Evolutionary conservation across 177 flowering plant species (phyloP).

Genomic region (Tripterygium wilfordii): DNA sequence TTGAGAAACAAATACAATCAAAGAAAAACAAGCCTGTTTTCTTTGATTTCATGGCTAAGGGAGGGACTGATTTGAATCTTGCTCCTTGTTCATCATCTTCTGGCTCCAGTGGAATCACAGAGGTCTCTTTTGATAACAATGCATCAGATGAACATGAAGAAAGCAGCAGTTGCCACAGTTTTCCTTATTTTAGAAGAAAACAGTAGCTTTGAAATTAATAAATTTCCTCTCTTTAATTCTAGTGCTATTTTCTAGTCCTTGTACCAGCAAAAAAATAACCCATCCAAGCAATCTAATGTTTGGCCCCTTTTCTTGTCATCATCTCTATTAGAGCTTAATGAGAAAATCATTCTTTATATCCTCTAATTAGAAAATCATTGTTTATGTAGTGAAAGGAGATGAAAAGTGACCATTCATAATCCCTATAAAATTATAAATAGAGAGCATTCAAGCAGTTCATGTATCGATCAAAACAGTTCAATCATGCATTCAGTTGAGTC

Average conservation of each 20-base stretch:
- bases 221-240: neutral
- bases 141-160: constrained; percentile 56
- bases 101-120: constrained; percentile 75
- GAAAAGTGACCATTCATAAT: too few species aligned
- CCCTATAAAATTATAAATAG: too few species aligned
- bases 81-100: constrained; percentile 48
- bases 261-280: constrained; percentile 9
- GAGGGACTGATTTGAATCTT: constrained; percentile 26
- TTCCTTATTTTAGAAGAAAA: constrained; percentile 30
- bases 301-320: constrained; percentile 1
- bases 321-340: too few species aligned
- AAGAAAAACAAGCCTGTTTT: constrained; percentile 28
- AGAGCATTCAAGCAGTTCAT: too few species aligned
- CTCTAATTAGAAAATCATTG: too few species aligned
- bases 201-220: constrained; percentile 14
- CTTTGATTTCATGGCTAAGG: constrained; percentile 60
- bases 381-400: too few species aligned
- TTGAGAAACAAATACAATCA: neutral
- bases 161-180: constrained; percentile 47
- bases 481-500: too few species aligned
- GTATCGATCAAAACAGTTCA: too few species aligned
- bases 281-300: constrained; percentile 11
- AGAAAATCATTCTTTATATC: too few species aligned
- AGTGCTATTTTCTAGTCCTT: neutral
- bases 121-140: constrained; percentile 28